Conservation (phyloP, 768 basidiomycete species). For the Pilatotrama ljubarskyi region DNA sequence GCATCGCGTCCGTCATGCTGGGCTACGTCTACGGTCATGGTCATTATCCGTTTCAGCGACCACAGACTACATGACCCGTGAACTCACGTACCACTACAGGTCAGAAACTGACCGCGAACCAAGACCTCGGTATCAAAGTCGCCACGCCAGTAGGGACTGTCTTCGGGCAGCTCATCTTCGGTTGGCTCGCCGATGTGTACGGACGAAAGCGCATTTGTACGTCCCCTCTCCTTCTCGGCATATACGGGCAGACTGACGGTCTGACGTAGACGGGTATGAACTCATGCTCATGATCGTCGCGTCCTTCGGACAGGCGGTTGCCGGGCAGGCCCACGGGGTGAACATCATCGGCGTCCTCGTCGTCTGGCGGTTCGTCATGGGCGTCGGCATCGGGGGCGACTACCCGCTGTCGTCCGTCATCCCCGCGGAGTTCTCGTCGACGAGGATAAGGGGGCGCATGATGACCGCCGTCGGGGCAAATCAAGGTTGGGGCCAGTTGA, state of each 20-base stretch:
- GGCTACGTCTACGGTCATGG: constrained; percentile 69
- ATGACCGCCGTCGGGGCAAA: constrained; percentile 49
- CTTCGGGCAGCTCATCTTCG: constrained; percentile 44
- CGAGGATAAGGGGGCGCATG: constrained; percentile 45
- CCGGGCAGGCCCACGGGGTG: constrained; percentile 65
- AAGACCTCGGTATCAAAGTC: constrained; percentile 47
- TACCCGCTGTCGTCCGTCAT: constrained; percentile 49
- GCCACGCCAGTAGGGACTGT: constrained; percentile 42
- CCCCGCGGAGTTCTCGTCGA: constrained; percentile 48
- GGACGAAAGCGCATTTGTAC: constrained; percentile 42
- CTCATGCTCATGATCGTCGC: constrained; percentile 80
- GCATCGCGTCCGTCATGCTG: constrained; percentile 79
- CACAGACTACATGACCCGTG: constrained; percentile 34
- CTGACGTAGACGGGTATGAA: constrained; percentile 58
- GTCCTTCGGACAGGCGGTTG: constrained; percentile 78
- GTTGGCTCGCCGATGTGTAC: constrained; percentile 45
- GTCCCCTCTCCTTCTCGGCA: constrained; percentile 13
- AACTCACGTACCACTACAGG: background rate
- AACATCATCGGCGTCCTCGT: constrained; percentile 75
- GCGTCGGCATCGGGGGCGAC: constrained; percentile 34
- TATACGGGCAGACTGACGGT: background rate
- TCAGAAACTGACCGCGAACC: constrained; percentile 39
- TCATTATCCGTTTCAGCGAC: constrained; percentile 4
- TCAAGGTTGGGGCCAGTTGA: constrained; percentile 48
- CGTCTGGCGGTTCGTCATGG: constrained; percentile 74